Base-by-base conservation (phyloP, 768 basidiomycete genomes). In the Thelephora aurantiotincta region DNA sequence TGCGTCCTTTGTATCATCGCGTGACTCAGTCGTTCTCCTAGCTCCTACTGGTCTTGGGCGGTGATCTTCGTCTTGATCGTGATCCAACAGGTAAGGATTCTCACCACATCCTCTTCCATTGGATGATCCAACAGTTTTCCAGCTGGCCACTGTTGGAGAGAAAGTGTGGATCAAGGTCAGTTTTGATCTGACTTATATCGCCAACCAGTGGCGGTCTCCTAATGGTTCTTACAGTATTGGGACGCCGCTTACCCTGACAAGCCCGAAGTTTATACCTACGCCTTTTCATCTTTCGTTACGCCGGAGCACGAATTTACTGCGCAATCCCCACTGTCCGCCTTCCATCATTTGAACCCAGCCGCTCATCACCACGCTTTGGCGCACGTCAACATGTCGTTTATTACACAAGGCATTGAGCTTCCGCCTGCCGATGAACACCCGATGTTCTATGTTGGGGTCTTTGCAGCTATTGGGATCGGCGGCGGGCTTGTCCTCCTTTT, bases 111-210 rank as follows among this genome's bases (percentile, higher is more conserved):
- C 30, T 7, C n/a, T 11, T 2, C n/a, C 6, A 2, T 18, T 44
- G 33, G 20, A 11, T 44, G 12, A 49, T 19, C 20, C 26, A 45
- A 38, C 41, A 3, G 5, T 42, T 33, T 11, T 37, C n/a, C 70
- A 80, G 57, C 20, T 77, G 19, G 56, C 82, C 20, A 70, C 73
- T 6, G 65, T 82, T 2, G 57, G 64, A 0, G 80, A 84, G 60
- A 82, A 80, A 59, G 53, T 80, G 5, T 90, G 86, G 86, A 80
- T 90, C 55, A 85, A 74, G 69, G 75, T 82, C 41, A 23, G 55
- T 18, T 5, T 4, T 33, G 5, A 16, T 14, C 16, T 16, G 16
- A 13, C 26, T n/a, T n/a, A n/a, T n/a, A 11, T 14, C 14, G 33
- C 12, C 38, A 19, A 16, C n/a, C 37, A 11, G 33, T 33, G 19